Conservation (phyloP, 441 rosid genomes). For the Arabidopsis lyrata region DNA sequence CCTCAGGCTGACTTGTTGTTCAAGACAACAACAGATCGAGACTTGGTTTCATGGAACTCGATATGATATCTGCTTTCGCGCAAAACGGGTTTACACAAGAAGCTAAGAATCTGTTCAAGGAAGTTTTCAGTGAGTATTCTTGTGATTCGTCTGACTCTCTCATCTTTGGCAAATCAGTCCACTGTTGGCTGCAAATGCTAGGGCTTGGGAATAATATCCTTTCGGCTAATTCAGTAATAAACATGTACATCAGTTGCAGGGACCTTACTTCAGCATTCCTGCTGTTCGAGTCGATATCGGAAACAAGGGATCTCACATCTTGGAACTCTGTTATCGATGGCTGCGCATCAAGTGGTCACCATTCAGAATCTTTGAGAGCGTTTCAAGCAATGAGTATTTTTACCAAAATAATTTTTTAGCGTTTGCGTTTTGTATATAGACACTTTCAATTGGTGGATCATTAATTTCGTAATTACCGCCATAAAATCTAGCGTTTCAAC, state of each 20-base stretch:
- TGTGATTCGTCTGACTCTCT: constrained; percentile 54
- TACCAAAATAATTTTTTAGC: too few relatives aligned
- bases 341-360: constrained; percentile 48
- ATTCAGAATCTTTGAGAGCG: not conserved
- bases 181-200: constrained; percentile 60
- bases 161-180: constrained; percentile 58
- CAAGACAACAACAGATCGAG: constrained; percentile 38
- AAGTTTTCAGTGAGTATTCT: constrained; percentile 44
- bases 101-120: constrained; percentile 58
- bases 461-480: too few relatives aligned
- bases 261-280: constrained; percentile 51
- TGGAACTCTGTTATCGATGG: constrained; percentile 68
- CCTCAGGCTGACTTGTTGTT: constrained; percentile 50
- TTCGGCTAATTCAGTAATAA: constrained; percentile 53
- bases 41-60: constrained; percentile 59
- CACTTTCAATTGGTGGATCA: too few relatives aligned
- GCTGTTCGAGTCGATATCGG: constrained; percentile 41
- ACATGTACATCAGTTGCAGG: constrained; percentile 54
- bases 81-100: constrained; percentile 44
- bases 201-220: constrained; percentile 52
- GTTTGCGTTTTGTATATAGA: too few relatives aligned
- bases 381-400: too few relatives aligned
- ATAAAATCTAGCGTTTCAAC: too few relatives aligned
- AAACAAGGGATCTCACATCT: constrained; percentile 48
- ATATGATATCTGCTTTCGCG: constrained; percentile 50